Base-by-base conservation (phyloP, 2,329 filamentous ascomycete species). In the Didymella keratinophila region DNA sequence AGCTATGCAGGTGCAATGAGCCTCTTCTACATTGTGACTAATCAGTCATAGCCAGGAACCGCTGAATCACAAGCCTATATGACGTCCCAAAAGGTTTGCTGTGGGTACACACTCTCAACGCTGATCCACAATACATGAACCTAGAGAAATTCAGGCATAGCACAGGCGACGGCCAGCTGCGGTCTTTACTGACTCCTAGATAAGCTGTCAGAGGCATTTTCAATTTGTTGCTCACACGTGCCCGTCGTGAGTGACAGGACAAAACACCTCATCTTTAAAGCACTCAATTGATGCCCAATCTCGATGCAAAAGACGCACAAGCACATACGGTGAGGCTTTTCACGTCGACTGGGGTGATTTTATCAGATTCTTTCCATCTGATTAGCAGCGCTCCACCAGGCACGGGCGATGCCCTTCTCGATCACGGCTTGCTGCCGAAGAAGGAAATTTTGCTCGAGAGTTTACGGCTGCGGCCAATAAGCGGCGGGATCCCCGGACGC, bases 401-500 rank as follows among this genome's bases (percentile, higher is more conserved):
- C 50, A 43, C 41, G 56, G 46, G 41, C 56, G 51, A 50, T 54
- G 56, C 45, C 56, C 34, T 58, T 46, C 56, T 58, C 41, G 50
- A 41, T 58, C 56, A 54, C 46, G 56, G 56, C 50, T 30, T 46
- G 56, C 56, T 42, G 51, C 56, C 56, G n/a, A 58, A 54, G 56
- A 58, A 41, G 56, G 56, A 50, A 58, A 58, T 51, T 54, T 50
- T 53, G 50, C 45, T 45, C 32, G 51, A 50, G 32, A 41, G 28
- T 39, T 46, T 30, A 34, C 45, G 41, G 47, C 54, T 50, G 51
- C 56, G 47, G 51, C 64, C 63, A 67, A 68, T 64, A 58, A 59
- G 21, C 56, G 34, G 60, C 46, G 34, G 34, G 52, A 63, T 62
- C 64, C 63, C 64, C 62, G 62, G 63, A 64, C 56, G 56, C 56